Evolutionary conservation across 345 rosid genomes (phyloP), one percentile per base, ranked within the genome.

Genomic region (Bruguiera sexangula): DNA sequence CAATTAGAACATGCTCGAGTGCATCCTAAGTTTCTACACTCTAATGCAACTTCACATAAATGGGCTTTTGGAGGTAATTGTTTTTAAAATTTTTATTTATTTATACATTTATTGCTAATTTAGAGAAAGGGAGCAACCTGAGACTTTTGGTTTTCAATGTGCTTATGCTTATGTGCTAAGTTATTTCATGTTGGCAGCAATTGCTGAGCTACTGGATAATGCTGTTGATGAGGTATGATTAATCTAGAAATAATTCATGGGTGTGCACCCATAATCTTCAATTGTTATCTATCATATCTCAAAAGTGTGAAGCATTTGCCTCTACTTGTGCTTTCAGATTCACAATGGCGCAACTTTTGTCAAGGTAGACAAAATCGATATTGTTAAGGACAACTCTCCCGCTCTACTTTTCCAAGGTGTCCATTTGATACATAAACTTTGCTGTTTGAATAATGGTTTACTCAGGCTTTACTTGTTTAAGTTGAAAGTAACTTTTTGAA

Each of bases 41-140:
- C 97, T 5, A 95, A 95, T 87, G 99, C 99, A 51, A 91, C 99
- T 76, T 95, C 99, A 51, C 99, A 95, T 74, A 95, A 95, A 73
- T 92, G 97, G 99, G 96, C 96, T n/a, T 90, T 95, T 81, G 99
- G 97, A 81, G 99, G 99, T 92, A 56, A 66, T 62, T 24, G 51
- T 62, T 78, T 24, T 26, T 20, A n/a, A 11, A 16, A 52, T 8
- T 82, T 2, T 19, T 30, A 18, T 39, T 61, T 61, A 3, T 6
- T 54, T 37, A 8, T 70, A 39, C 46, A 30, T 15, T 39, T 21
- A 6, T 13, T 22, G 20, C 15, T 13, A 43, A 62, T 62, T 37
- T 27, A 37, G 21, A 62, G 24, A 6, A 62, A 36, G 36, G 18
- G 62, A 9, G n/a, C 9, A n/a, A 6, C 10, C 15, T 15, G 48